These are phyloP conservation scores for Metschnikowia arizonensis DNA, from an alignment of 805 yeast genomes.

Conservation along the genomic window DNA sequence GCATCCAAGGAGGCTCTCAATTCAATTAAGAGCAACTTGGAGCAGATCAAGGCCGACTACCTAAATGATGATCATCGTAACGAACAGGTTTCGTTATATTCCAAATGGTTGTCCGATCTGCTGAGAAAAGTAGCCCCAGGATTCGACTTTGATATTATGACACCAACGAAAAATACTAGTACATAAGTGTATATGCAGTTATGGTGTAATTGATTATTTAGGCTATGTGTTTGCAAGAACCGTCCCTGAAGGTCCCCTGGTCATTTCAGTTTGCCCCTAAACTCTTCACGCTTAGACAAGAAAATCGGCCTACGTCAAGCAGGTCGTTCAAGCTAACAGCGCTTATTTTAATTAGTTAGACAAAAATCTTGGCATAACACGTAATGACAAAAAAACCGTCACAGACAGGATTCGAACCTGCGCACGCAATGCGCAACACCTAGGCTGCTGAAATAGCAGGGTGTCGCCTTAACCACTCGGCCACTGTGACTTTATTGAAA, in stretches of 20 bases:
- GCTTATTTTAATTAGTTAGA: no score
- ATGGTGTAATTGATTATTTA: not conserved
- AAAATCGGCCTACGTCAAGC: no score
- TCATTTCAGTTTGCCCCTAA: not conserved
- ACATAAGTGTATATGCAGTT: not conserved
- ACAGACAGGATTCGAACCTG: conserved; percentile 99
- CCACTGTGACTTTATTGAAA: conserved; percentile 30
- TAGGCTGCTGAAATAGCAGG: conserved; percentile 24
- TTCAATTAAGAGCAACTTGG: conserved; percentile 27
- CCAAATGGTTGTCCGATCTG: conserved; percentile 30
- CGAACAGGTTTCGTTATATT: conserved; percentile 17
- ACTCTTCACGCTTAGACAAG: no score
- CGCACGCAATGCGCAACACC: conserved; percentile 57
- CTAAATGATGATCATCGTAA: conserved; percentile 10
- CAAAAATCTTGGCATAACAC: no score
- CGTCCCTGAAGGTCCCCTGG: not conserved
- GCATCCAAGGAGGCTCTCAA: conserved; percentile 24
- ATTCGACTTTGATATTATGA: conserved; percentile 29
- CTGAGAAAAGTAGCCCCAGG: conserved; percentile 41
- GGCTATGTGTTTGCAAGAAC: not conserved
- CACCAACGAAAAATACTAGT: conserved; percentile 18
- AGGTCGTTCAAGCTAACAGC: no score
- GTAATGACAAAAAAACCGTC: conserved; percentile 45
- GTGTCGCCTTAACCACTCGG: conserved; percentile 54
- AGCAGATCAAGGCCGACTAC: conserved; percentile 11